These are phyloP conservation scores for Aspergillus bertholletiae DNA, from an alignment of 495 filamentous ascomycete genomes.

Conservation along the genomic window DNA sequence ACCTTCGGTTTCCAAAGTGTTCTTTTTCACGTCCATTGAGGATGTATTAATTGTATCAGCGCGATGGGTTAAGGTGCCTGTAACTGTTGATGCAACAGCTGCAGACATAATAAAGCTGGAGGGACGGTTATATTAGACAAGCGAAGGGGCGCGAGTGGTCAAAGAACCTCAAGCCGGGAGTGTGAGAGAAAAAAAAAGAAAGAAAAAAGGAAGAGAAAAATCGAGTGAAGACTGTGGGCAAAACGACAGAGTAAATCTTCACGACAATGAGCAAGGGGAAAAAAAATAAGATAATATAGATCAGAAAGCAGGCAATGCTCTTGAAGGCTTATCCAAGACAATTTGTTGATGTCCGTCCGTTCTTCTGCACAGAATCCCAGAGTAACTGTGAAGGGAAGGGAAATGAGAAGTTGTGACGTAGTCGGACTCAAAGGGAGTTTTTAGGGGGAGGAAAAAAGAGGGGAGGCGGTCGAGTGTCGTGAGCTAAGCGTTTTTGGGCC, in stretches of 20 bases:
- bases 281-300: slow-evolving; percentile 6
- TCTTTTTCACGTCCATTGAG: slow-evolving; percentile 53
- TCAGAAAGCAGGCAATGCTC: background rate
- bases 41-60: slow-evolving; percentile 27
- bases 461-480: slow-evolving; percentile 23
- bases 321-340: background rate
- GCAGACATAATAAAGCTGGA: slow-evolving; percentile 40
- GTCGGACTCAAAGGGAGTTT: slow-evolving; percentile 27
- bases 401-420: slow-evolving; percentile 34
- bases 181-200: slow-evolving; percentile 6
- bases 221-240: slow-evolving; percentile 13
- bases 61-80: slow-evolving; percentile 31
- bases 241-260: background rate
- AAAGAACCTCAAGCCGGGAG: slow-evolving; percentile 5
- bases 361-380: slow-evolving; percentile 4
- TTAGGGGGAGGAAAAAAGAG: slow-evolving; percentile 22
- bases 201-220: slow-evolving; percentile 14
- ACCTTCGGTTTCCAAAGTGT: slow-evolving; percentile 42
- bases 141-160: slow-evolving; percentile 14
- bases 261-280: slow-evolving; percentile 1
- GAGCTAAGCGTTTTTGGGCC: slow-evolving; percentile 16
- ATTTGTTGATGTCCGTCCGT: slow-evolving; percentile 8
- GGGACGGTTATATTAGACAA: slow-evolving; percentile 14
- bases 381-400: slow-evolving; percentile 15
- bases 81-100: slow-evolving; percentile 41